These are phyloP conservation scores for Yamadazyma mexicana DNA, from an alignment of 1,139 yeast species.

Conservation along the genomic window DNA sequence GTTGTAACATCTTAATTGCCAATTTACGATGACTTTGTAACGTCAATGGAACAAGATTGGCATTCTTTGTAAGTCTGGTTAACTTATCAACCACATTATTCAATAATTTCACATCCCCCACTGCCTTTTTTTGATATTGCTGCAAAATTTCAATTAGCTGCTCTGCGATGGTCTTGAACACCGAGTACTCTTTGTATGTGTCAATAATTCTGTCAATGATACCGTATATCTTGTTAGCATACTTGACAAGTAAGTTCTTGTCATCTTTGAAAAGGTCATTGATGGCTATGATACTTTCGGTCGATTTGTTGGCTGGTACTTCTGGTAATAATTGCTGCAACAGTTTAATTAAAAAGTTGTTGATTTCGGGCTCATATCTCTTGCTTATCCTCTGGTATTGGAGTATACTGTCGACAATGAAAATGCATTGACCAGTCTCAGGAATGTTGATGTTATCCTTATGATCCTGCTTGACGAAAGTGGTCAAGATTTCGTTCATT, in stretches of 20 bases:
- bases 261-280: constrained; percentile 21
- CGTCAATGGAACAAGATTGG: constrained; percentile 68
- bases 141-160: constrained; percentile 22
- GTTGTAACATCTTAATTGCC: constrained; percentile 82
- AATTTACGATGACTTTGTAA: constrained; percentile 86
- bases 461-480: constrained; percentile 35
- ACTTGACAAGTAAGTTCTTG: constrained; percentile 23
- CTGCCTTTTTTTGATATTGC: constrained; percentile 5
- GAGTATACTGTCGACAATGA: constrained; percentile 61
- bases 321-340: constrained; percentile 5
- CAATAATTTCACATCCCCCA: constrained; percentile 6
- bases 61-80: constrained; percentile 38
- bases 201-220: constrained; percentile 30
- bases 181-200: constrained; percentile 65
- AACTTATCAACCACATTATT: constrained; percentile 45
- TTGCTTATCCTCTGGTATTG: constrained; percentile 79
- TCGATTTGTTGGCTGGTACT: constrained; percentile 1
- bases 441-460: constrained; percentile 13
- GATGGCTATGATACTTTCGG: constrained; percentile 11
- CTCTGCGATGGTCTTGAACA: constrained; percentile 57
- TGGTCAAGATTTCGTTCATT: constrained; percentile 64
- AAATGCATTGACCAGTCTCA: constrained; percentile 45
- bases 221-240: constrained; percentile 27
- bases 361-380: constrained; percentile 79
- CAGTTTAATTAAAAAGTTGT: constrained; percentile 31